Evolutionary conservation across 2,329 filamentous ascomycete species (phyloP), one percentile per base, ranked within the genome.

Genomic region (Chrysoporthe cubensis): DNA sequence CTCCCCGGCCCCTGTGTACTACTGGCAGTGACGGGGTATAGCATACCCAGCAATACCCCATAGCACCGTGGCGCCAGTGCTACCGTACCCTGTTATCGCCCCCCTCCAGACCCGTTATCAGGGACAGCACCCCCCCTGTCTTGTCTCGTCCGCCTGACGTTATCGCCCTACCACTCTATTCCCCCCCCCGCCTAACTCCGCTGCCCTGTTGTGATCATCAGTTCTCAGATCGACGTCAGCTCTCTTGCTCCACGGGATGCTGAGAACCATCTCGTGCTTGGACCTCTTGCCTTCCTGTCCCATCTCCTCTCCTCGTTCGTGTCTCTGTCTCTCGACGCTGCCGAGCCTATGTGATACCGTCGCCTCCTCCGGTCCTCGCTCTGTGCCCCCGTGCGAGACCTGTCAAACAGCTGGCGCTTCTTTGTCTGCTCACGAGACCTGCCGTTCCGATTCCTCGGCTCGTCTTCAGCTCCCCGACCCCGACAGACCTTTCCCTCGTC

Each of bases 331-430:
- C 65, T 34, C 66, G 62, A 62, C 44, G 67, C 42, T 54, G 26
- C 46, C 11, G 52, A 40, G 2, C 50, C 42, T 40, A 62, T 40
- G 65, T 58, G 62, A 59, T 58, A 56, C 62, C 50, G 14, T 26
- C 26, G 3, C 16, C 2, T 54, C 21, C 50, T 32, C 26, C 32
- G 50, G 50, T 54, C 32, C 62, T 67, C 26, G 44, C 59, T 26
- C 13, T 34, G 21, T n/a, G 64, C 42, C 58, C 60, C 52, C 67
- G 66, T 66, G 66, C 58, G 46, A 65, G 50, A 56, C 37, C 67
- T 42, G 18, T 57, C 54, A 57, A 57, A 32, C 26, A 7, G 1
- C 34, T 42, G 46, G 13, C 1, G 34, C 26, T 50, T 26, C 44
- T 48, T 42, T 18, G 11, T 40, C 8, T 21, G n/a, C 58, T 43